phyloP scores from a whole-genome alignment of 2,329 filamentous ascomycete species.

The Fusarium clavum region DNA sequence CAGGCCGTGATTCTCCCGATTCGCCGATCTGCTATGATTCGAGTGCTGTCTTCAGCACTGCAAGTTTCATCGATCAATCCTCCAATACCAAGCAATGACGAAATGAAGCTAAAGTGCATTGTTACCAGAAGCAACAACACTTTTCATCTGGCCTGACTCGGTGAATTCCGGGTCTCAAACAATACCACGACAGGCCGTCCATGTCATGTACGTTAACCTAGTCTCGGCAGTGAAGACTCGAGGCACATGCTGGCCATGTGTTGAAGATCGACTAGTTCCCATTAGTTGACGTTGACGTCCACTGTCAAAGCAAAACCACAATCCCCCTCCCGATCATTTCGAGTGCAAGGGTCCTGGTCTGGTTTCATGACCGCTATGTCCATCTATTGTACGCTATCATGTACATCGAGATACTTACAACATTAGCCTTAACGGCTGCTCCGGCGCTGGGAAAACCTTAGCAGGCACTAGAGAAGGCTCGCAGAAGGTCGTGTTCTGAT shows the following conservation, averaged over 20 bases:
- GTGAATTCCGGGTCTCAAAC: not conserved
- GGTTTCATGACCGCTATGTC: conserved; percentile 31
- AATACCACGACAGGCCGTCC: not conserved
- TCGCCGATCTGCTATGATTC: not conserved
- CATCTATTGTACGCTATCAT: conserved; percentile 11
- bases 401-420: conserved; percentile 21
- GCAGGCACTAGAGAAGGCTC: not conserved
- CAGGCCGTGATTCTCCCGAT: conserved; percentile 9
- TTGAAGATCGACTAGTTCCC: conserved; percentile 24
- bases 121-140: not conserved
- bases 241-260: conserved; percentile 3
- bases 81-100: conserved; percentile 11
- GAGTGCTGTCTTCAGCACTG: not conserved
- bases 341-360: conserved; percentile 24
- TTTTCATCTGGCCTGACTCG: not conserved
- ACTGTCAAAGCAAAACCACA: conserved; percentile 5
- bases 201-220: not conserved
- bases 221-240: conserved; percentile 9
- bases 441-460: conserved; percentile 2
- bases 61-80: conserved; percentile 9
- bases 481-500: not conserved
- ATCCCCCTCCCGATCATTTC: conserved; percentile 17
- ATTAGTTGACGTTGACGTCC: conserved; percentile 20
- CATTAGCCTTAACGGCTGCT: conserved; percentile 14
- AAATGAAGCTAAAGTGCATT: not conserved